Percentiles rank a stretch among this genome's conserved stretches.
phyloP scores from a whole-genome alignment of 2,329 filamentous ascomycete genomes.

The Fusarium pseudograminearum region DNA sequence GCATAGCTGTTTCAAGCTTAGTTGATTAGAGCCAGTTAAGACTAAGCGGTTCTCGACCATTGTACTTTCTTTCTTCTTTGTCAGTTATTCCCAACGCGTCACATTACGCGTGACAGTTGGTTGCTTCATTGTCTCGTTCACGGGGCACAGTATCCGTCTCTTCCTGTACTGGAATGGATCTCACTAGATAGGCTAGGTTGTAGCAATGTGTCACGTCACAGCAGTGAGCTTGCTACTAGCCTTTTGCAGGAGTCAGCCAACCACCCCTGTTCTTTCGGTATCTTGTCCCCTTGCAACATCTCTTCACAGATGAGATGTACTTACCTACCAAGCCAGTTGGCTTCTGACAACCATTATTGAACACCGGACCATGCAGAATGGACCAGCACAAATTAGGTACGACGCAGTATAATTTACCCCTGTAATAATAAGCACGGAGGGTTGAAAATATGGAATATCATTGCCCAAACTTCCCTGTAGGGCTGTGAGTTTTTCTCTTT shows the following conservation, averaged over 20 bases:
- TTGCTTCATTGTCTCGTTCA: neutral
- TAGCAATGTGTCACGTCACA: too few species aligned
- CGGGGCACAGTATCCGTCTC: too few species aligned
- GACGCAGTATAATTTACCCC: neutral
- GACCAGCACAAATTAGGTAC: too few species aligned
- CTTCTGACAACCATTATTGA: too few species aligned
- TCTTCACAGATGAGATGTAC: neutral
- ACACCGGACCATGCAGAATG: too few species aligned
- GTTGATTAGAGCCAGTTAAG: too few species aligned
- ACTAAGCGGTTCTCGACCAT: too few species aligned
- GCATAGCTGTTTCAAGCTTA: too few species aligned
- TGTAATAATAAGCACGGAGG: neutral
- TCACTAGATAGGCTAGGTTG: neutral
- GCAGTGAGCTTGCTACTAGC: neutral
- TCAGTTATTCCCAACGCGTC: neutral
- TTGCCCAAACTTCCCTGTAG: neutral
- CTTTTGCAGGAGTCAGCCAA: neutral
- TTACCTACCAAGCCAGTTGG: too few species aligned
- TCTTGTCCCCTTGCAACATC: neutral
- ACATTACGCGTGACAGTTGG: neutral
- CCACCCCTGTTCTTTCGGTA: neutral
- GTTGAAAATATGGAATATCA: neutral
- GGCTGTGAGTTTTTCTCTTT: slow-evolving; percentile 2
- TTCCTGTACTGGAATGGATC: too few species aligned
- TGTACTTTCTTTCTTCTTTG: neutral